A percentile compares a stretch with the other conserved stretches of the same genome.
Conservation (phyloP, 2,329 filamentous ascomycete genomes). For the Ilyonectria mors-panacis region DNA sequence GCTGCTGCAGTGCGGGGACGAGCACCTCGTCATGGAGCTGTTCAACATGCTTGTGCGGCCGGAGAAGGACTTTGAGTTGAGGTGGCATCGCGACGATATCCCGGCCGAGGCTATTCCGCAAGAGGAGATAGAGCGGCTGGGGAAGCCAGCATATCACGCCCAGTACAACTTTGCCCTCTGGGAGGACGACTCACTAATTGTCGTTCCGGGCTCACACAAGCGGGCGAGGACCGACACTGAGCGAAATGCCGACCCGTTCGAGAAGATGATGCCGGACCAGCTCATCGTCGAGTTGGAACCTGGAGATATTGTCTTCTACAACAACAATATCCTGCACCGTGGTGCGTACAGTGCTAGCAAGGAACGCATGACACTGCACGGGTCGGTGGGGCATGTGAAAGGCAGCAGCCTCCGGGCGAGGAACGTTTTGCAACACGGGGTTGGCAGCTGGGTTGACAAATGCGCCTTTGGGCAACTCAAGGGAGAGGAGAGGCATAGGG, state of each 20-base stretch:
- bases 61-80: slow-evolving; percentile 77
- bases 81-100: slow-evolving; percentile 92
- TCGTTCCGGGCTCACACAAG: slow-evolving; percentile 83
- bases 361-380: slow-evolving; percentile 81
- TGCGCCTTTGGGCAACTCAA: slow-evolving; percentile 68
- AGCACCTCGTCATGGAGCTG: slow-evolving; percentile 85
- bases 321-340: slow-evolving; percentile 89
- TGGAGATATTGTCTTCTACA: slow-evolving; percentile 89
- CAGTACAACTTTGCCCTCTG: slow-evolving; percentile 92
- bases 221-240: slow-evolving; percentile 80
- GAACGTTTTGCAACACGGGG: slow-evolving; percentile 83
- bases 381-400: slow-evolving; percentile 74
- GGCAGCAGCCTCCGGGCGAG: slow-evolving; percentile 72
- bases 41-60: slow-evolving; percentile 89
- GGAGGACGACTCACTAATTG: slow-evolving; percentile 80
- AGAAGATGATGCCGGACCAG: slow-evolving; percentile 73
- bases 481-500: slow-evolving; percentile 62
- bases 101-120: slow-evolving; percentile 74
- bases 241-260: slow-evolving; percentile 76
- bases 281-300: slow-evolving; percentile 76
- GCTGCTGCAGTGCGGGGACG: slow-evolving; percentile 70
- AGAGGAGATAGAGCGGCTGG: slow-evolving; percentile 76
- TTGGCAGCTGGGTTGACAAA: slow-evolving; percentile 75
- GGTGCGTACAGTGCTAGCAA: slow-evolving; percentile 73
- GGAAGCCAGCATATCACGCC: slow-evolving; percentile 77